Conservation (phyloP, 805 yeast genomes). For the Phaffomyces antillensis region DNA sequence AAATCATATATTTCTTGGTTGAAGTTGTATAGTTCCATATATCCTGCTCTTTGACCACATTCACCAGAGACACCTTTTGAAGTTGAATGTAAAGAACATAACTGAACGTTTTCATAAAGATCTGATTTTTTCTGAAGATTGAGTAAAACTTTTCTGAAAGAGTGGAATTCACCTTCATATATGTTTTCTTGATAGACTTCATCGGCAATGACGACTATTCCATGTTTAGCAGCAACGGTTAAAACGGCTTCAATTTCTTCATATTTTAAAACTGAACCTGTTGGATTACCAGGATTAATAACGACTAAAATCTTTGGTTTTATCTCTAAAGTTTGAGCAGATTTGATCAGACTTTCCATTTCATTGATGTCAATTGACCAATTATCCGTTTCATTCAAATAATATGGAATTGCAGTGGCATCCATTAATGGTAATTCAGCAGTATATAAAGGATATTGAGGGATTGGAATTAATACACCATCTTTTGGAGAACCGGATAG, state of each 20-base stretch:
- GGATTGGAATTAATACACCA: conserved; percentile 90
- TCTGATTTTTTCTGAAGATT: conserved; percentile 53
- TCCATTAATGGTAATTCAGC: conserved; percentile 86
- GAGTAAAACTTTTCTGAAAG: conserved; percentile 74
- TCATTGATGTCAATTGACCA: conserved; percentile 80
- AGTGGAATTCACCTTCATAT: conserved; percentile 72
- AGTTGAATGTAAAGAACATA: conserved; percentile 94
- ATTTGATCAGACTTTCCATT: conserved; percentile 46
- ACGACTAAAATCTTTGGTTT: conserved; percentile 77
- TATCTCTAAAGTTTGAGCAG: conserved; percentile 45
- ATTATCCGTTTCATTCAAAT: conserved; percentile 65
- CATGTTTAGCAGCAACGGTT: conserved; percentile 74
- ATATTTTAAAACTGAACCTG: conserved; percentile 73
- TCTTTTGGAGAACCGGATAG: conserved; percentile 54
- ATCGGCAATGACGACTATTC: conserved; percentile 87
- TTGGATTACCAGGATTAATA: conserved; percentile 98
- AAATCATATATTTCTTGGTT: conserved; percentile 59
- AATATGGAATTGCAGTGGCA: conserved; percentile 81
- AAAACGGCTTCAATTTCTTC: conserved; percentile 66
- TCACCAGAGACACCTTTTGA: conserved; percentile 97
- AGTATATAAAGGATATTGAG: conserved; percentile 95
- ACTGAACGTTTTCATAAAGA: conserved; percentile 62
- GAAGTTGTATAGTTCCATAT: conserved; percentile 90
- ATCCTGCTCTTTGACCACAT: conserved; percentile 99
- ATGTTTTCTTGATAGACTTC: conserved; percentile 96